Base-by-base conservation (phyloP, 208 protist species). In the Trypanosoma conorhini region DNA sequence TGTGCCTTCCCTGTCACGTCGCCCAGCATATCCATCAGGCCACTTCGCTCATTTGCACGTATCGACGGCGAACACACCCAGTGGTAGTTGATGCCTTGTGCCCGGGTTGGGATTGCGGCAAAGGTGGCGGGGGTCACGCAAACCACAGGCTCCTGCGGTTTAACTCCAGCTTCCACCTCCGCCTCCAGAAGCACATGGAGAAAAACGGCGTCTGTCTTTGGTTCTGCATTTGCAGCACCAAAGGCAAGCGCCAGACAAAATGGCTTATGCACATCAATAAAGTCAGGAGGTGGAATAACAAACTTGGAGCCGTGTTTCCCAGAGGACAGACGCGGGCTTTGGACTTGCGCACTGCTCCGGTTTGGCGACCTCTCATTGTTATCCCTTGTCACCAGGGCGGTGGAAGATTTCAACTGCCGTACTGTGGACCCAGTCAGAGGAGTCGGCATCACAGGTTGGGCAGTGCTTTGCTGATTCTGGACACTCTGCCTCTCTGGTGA, bases 181-280 rank as follows among this genome's bases (percentile, higher is more conserved):
- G 62, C 66, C 30, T 71, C 66, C 1, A 62, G 3, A 15, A 71
- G n/a, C 10, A 71, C 17, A 62, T 62, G 48, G 19, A 62, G 10
- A 33, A 63, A 71, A 19, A 63, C 35, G 0, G 52, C 42, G 31
- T 55, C 55, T 33, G 66, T 26, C 12, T 13, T 26, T 17, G 55
- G 52, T 55, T 0, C 9, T 26, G 66, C 56, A 55, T 54, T 71
- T 28, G 42, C 17, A n/a, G 42, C 1, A 24, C 66, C 66, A 31
- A 71, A 71, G n/a, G 66, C 35, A 22, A 71, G 40, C 22, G 55
- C 66, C 24, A 71, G 52, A 21, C 55, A 71, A 62, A 71, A 71
- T 0, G 66, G 66, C 38, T 22, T 21, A 31, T 55, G 35, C 50
- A 35, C 21, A 28, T 62, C 22, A 55, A 71, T 71, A 24, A 56